Conservation (phyloP, 1,284 basidiomycete species). For the Crucibulum cyathiforme region DNA sequence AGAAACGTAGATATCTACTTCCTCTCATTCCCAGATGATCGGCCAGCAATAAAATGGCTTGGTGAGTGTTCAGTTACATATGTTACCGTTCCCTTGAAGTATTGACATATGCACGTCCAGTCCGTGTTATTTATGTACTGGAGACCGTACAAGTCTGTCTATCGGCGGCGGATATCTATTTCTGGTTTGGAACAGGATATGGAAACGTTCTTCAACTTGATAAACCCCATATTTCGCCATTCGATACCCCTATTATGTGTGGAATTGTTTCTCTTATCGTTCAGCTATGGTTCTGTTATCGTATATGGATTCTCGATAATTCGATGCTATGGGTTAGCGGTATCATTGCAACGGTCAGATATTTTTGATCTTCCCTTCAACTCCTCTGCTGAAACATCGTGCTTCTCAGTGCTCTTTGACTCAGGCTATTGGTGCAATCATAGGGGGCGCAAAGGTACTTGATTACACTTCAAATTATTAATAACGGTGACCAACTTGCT, state of each 20-base stretch:
- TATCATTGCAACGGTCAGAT: not conserved
- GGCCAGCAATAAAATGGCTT: not conserved
- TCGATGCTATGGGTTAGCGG: not conserved
- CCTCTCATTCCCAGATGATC: not conserved
- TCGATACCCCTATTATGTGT: not conserved
- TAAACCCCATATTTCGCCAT: not conserved
- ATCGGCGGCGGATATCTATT: not conserved
- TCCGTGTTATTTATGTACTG: not conserved
- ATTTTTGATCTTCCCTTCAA: not conserved
- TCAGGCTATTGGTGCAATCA: too few relatives aligned
- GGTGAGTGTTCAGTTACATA: not conserved
- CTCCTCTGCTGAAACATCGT: too few relatives aligned
- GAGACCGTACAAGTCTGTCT: not conserved
- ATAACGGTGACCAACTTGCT: too few relatives aligned
- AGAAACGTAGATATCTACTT: not conserved
- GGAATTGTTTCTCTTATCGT: not conserved
- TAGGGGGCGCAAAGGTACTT: too few relatives aligned
- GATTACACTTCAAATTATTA: too few relatives aligned
- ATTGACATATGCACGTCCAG: not conserved
- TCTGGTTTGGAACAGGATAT: not conserved
- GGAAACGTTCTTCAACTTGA: not conserved
- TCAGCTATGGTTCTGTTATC: not conserved
- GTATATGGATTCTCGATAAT: not conserved
- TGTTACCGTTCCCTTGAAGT: not conserved
- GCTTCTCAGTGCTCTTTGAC: too few relatives aligned